Conservation (phyloP, 2,329 filamentous ascomycete genomes). For the Zymoseptoria brevis region DNA sequence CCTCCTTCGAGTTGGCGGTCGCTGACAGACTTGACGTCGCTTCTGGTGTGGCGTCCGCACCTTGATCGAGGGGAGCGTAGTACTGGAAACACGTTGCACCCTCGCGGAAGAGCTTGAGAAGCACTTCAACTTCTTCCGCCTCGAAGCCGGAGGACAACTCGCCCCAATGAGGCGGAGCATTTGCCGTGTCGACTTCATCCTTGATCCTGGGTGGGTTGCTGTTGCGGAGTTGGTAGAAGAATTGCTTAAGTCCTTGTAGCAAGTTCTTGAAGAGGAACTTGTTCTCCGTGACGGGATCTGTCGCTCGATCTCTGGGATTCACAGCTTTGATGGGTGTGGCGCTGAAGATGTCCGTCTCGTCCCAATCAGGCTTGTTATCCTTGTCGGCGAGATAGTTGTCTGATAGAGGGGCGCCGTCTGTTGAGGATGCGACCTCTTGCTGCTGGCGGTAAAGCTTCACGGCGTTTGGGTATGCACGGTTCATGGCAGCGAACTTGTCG, state of each 20-base stretch:
- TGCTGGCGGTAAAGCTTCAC: conserved; percentile 82
- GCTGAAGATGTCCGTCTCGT: conserved; percentile 94
- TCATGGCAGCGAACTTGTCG: conserved; percentile 98
- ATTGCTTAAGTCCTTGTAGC: conserved; percentile 90
- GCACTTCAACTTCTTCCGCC: conserved; percentile 91
- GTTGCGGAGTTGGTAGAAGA: conserved; percentile 86
- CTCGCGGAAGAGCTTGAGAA: conserved; percentile 95
- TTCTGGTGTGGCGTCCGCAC: conserved; percentile 64
- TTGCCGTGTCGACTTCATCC: conserved; percentile 61
- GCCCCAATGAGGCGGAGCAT: conserved; percentile 81
- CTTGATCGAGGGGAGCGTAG: conserved; percentile 79
- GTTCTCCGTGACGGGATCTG: conserved; percentile 90
- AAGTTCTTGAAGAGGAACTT: conserved; percentile 97
- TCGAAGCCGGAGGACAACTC: conserved; percentile 96
- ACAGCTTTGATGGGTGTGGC: conserved; percentile 94
- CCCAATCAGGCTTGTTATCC: conserved; percentile 80
- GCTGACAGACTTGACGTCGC: conserved; percentile 67
- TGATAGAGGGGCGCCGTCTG: conserved; percentile 46
- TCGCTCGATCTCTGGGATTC: conserved; percentile 78
- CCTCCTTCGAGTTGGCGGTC: conserved; percentile 71
- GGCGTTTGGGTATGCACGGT: conserved; percentile 87
- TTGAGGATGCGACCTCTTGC: conserved; percentile 48
- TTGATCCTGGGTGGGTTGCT: conserved; percentile 63
- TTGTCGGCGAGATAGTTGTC: conserved; percentile 83
- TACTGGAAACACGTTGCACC: conserved; percentile 95